Base-by-base conservation (phyloP, 2,329 filamentous ascomycete species). In the Aspergillus spinulosporus region DNA sequence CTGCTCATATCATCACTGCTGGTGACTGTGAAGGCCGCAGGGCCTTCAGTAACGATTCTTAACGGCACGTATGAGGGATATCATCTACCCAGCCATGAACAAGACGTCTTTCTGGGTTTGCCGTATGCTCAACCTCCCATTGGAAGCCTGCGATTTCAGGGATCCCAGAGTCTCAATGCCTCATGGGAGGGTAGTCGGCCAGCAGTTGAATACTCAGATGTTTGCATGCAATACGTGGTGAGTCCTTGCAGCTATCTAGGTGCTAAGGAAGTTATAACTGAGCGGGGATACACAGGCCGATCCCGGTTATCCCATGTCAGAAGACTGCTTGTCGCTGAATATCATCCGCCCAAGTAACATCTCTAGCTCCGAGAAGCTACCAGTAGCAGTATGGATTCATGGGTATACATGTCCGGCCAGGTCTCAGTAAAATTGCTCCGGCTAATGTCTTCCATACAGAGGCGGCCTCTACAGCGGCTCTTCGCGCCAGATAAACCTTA, bases 391-490 rank as follows among this genome's bases (percentile, higher is more conserved):
- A 21, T 67, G 56, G 39, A 65, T 66, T 15, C 52, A 34, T 34
- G 32, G 32, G 32, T 34, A 34, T 9, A 6, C 7, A 12, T 12
- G 32, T 6, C 4, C 32, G 3, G 32, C 11, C 5, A 28, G 26
- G 26, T 28, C 26, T 28, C 26, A 28, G 4, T 28, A 28, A 28
- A 28, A 28, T 28, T 28, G 26, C 26, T 28, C 4, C 7, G 11
- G 8, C 8, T 34, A 34, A 34, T 34, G 32, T 12, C 7, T 34
- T 34, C 32, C 26, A 28, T 28, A 62, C 28, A 61, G 76, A 46
- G 69, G 72, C 42, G 26, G 80, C 1, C 15, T 26, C 82, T 56
- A 74, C 77, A 3, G 78, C 82, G 59, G 57, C 11, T 64, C 64
- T 1, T 72, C 72, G 5, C 59, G 53, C 7, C 39, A 54, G 4